Evolutionary conservation across 2,329 filamentous ascomycete species (phyloP).

Genomic region (Fonsecaea nubica): DNA sequence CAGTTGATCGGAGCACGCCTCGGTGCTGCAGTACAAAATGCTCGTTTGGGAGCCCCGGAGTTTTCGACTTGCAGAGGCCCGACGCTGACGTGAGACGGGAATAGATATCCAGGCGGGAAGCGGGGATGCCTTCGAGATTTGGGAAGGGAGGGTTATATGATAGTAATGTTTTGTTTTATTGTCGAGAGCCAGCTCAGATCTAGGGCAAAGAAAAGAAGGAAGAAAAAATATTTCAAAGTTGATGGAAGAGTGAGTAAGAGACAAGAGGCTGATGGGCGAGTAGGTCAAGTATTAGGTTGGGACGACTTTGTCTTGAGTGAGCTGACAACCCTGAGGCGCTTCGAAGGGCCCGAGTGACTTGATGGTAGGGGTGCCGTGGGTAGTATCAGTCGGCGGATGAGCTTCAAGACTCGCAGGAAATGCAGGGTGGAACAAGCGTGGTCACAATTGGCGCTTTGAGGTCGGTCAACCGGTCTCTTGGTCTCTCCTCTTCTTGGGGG

Average conservation of each 20-base stretch:
- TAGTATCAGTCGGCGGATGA: not conserved
- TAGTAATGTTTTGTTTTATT: conserved; percentile 21
- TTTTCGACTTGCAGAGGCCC: conserved; percentile 11
- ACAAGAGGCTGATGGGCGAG: conserved; percentile 17
- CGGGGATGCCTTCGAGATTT: not conserved
- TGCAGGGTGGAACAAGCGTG: conserved; percentile 30
- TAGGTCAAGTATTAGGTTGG: conserved; percentile 32
- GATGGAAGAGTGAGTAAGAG: conserved; percentile 10
- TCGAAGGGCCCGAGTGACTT: conserved; percentile 23
- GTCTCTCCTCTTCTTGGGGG: not conserved
- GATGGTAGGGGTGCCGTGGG: conserved; percentile 18
- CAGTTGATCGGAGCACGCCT: conserved; percentile 4
- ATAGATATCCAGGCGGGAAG: conserved; percentile 8
- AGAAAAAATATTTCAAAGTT: conserved; percentile 20
- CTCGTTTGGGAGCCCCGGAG: not conserved
- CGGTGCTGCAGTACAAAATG: not conserved
- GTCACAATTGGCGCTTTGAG: conserved; percentile 36
- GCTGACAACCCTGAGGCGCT: conserved; percentile 29
- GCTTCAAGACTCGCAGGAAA: not conserved
- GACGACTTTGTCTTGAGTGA: conserved; percentile 7
- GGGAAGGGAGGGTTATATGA: conserved; percentile 14
- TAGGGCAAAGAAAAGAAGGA: not conserved
- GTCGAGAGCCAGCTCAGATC: conserved; percentile 37
- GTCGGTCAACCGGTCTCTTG: conserved; percentile 29
- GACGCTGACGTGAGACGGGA: conserved; percentile 37